phyloP scores from a whole-genome alignment of 2,329 filamentous ascomycete species.

The Lasiodiplodia theobromae region DNA sequence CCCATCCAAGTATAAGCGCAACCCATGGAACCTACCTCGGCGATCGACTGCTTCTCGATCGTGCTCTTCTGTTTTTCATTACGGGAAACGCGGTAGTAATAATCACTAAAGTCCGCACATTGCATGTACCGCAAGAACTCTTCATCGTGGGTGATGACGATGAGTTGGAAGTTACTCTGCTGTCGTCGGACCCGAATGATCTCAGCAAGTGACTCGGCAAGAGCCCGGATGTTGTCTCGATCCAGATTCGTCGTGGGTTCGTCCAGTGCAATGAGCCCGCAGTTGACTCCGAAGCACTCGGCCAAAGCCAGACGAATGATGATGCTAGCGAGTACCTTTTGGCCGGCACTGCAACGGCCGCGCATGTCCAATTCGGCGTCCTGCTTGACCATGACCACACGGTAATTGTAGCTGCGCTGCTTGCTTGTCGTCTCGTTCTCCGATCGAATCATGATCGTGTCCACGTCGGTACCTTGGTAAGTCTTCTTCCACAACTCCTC shows the following conservation, averaged over 20 bases:
- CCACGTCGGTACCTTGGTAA: slow-evolving; percentile 96
- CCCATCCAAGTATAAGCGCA: not conserved
- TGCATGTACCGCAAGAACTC: slow-evolving; percentile 94
- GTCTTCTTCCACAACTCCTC: slow-evolving; percentile 97
- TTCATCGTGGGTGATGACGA: slow-evolving; percentile 98
- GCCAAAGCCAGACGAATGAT: slow-evolving; percentile 96
- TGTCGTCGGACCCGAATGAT: slow-evolving; percentile 85
- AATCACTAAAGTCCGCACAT: slow-evolving; percentile 89
- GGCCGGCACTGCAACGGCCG: slow-evolving; percentile 92
- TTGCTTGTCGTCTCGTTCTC: slow-evolving; percentile 79
- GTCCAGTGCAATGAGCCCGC: slow-evolving; percentile 94
- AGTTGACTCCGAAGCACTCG: slow-evolving; percentile 95
- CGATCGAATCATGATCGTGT: slow-evolving; percentile 93
- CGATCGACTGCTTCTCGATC: slow-evolving; percentile 70
- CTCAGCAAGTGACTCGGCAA: slow-evolving; percentile 82
- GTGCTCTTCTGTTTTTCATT: slow-evolving; percentile 86
- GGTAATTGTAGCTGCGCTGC: slow-evolving; percentile 93
- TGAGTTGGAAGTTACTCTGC: slow-evolving; percentile 95
- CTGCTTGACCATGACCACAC: slow-evolving; percentile 95
- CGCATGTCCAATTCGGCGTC: slow-evolving; percentile 99
- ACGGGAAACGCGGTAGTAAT: slow-evolving; percentile 85
- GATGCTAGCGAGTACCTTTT: slow-evolving; percentile 95
- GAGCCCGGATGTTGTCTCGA: slow-evolving; percentile 88
- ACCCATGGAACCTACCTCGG: slow-evolving; percentile 40
- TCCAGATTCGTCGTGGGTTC: slow-evolving; percentile 98